Evolutionary conservation across 495 filamentous ascomycete genomes (phyloP), one percentile per base, ranked within the genome.

Genomic region (Podospora pseudopauciseta): DNA sequence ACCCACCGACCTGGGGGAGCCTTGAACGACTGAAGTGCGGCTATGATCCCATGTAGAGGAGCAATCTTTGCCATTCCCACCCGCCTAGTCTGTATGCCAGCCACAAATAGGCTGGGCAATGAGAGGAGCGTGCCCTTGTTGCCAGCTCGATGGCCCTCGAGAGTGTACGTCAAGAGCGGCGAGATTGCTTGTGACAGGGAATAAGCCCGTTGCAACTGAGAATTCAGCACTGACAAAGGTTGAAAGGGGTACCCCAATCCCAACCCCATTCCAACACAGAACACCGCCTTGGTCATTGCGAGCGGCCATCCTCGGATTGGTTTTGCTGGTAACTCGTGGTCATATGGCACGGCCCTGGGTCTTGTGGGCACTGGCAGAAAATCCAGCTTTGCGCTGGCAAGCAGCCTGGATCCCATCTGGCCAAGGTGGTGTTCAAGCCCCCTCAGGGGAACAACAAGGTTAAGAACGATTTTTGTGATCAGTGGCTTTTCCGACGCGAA

Each of bases 301-400:
- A 26, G 27, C 4, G 32, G 18, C 27, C 34, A 64, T 16, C 61
- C 32, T 64, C n/a, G 6, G 39, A 72, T 26, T 20, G 70, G 70
- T 60, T 67, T 66, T 13, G 70, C 59, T 2, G 66, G 70, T 2
- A 72, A 66, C 11, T 72, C 70, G 55, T 68, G 59, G 5, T 72
- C 63, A 32, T 53, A 72, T 13, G 70, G 70, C 15, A 57, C 15
- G 7, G 20, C 62, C 9, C 39, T 63, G 0, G 64, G 64, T 4
- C 70, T 66, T 0, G 28, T 56, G 3, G 66, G 66, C 18, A 27
- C 16, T 5, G 57, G 49, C 32, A 68, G 63, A 56, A 61, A 58
- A 30, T 69, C n/a, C 5, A 69, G 44, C 4, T 39, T 19, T 2
- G 67, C 59, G 19, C 19, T 30, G 23, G 39, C 66, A 49, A 64